Evolutionary conservation across 805 yeast species (phyloP), one percentile per base, ranked within the genome.

Genomic region (Hanseniaspora thailandica): DNA sequence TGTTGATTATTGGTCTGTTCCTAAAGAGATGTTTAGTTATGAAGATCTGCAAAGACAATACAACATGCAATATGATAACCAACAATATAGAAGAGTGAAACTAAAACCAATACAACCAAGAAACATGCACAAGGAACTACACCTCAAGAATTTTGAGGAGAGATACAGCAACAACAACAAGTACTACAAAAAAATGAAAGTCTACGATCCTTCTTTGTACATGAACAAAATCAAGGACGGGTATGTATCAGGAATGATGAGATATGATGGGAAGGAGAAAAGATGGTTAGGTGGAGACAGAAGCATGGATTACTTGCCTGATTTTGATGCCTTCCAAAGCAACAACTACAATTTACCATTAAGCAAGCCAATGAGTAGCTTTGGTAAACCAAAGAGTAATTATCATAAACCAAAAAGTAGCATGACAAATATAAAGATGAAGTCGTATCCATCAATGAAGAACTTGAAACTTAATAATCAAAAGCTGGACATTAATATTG

Each of bases 1-100:
- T 9, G 34, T 49, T 7, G 47, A 49, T 25, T 49, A 49, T 23
- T 49, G 53, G 53, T 49, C 53, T 12, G 34, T 47, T 17, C 52
- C 52, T 4, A 30, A 28, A 10, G 46, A 43, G 25, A 8, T 28
- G 6, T 19, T 43, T 20, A 26, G 10, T 7, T 41, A 38, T 22
- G 41, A 38, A 22, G 25, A 38, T 13, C 26, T 38, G 12, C 33
- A 41, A 41, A 41, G 30, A 26, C 33, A 26, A 17, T 41, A 41
- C 41, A 22, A 22, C 26, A 26, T 41, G 12, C 45, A 41, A 9
- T 26, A 41, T 3, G 45, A 41, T 9, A 41, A 41, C 15, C 10
- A 25, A 41, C n/a, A 26, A 15, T 41, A 41, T 22, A n/a, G 28
- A 13, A 26, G 45, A 41, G 45, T 25, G 13, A 41, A 43, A 20